Base-by-base conservation (phyloP, 2,329 filamentous ascomycete species). In the Zarea fungicola region DNA sequence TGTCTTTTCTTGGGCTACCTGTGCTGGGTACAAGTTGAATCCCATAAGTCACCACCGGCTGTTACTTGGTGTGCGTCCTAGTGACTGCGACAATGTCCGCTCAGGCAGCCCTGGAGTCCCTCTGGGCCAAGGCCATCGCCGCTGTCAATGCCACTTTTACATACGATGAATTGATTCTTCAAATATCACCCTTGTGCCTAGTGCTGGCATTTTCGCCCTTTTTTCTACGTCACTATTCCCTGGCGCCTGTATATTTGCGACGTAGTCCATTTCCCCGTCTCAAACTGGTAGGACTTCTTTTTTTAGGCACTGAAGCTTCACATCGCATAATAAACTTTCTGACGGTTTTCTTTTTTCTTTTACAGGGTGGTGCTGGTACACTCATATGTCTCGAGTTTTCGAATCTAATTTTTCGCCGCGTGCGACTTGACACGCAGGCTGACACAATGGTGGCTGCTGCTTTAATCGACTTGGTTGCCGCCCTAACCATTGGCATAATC, bases 401-500 rank as follows among this genome's bases (percentile, higher is more conserved):
- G 4, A 48, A 42, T 23, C 18, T 48, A 11, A n/a, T 48, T 25
- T 11, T 48, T 8, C 29, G 45, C 36, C 45, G 45, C 9, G 34
- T 48, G 45, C 45, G 37, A n/a, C 16, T 23, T 37, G 37, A 42
- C 11, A 36, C 36, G 25, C 29, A 41, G 8, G 45, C 45, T 22
- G 45, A 48, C 19, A 32, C 45, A 26, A 48, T 48, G 45, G 45
- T 48, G 6, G 45, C 45, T 13, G 45, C 45, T 13, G 36, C 45
- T 5, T 39, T 48, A 10, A 48, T 48, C 29, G 45, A 48, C 26
- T 10, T 48, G 4, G 45, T 48, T 4, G 29, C 37, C 14, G 45
- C 45, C 5, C 29, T 48, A 4, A 48, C 29, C 22, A 35, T 48
- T 21, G 37, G 45, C 28, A 41, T 48, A 21, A 42, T 48, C 10